Conservation (phyloP, 1,284 basidiomycete genomes). For the Leccinum pachyderme region DNA sequence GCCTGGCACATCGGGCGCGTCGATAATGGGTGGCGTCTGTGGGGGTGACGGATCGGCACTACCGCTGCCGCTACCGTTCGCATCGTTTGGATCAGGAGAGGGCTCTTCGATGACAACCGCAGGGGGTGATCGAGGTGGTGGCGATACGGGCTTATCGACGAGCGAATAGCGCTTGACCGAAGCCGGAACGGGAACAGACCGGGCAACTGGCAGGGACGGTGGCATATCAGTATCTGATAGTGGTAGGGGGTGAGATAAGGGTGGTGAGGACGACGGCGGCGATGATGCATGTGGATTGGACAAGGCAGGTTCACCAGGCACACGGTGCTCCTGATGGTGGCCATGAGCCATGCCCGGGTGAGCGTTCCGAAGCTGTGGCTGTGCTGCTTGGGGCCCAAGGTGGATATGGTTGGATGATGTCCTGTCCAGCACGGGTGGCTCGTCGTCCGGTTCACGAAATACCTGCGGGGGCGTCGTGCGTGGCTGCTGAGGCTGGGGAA, state of each 20-base stretch:
- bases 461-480: constrained; percentile 30
- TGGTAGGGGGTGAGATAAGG: constrained; percentile 4
- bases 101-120: constrained; percentile 58
- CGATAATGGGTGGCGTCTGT: constrained; percentile 42
- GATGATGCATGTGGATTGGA: constrained; percentile 11
- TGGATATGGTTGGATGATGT: constrained; percentile 15
- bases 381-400: constrained; percentile 8
- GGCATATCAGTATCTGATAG: constrained; percentile 24
- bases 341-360: constrained; percentile 6
- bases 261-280: neutral
- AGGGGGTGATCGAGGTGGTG: constrained; percentile 36
- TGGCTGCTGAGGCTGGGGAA: neutral
- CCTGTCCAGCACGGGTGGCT: constrained; percentile 20
- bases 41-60: constrained; percentile 35
- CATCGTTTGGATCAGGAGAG: constrained; percentile 33
- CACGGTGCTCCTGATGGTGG: constrained; percentile 11
- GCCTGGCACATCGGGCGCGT: constrained; percentile 52
- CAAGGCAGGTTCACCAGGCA: constrained; percentile 10
- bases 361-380: constrained; percentile 18
- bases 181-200: constrained; percentile 45
- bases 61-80: constrained; percentile 8
- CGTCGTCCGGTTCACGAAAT: constrained; percentile 34
- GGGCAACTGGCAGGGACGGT: constrained; percentile 32
- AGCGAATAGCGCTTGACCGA: constrained; percentile 75
- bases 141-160: constrained; percentile 57